Evolutionary conservation across 2,329 filamentous ascomycete species (phyloP).

Genomic region (Aaosphaeria pasadenensis): DNA sequence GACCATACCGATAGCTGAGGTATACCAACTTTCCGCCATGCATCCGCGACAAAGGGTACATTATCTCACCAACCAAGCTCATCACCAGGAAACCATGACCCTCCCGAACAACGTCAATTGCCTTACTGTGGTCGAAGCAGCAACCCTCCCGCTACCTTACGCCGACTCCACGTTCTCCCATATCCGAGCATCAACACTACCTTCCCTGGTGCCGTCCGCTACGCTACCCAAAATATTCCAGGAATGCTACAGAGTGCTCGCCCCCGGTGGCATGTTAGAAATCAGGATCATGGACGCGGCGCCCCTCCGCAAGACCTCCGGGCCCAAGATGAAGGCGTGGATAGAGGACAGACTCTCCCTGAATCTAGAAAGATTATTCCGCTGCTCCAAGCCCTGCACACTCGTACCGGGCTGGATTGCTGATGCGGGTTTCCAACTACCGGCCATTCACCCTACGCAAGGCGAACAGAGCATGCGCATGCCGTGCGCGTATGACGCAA

Average conservation of each 20-base stretch:
- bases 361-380: conserved; percentile 58
- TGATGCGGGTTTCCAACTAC: conserved; percentile 49
- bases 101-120: conserved; percentile 29
- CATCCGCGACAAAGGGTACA: conserved; percentile 35
- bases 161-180: conserved; percentile 29
- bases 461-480: conserved; percentile 21
- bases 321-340: conserved; percentile 59
- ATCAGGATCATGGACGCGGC: conserved; percentile 62
- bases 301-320: conserved; percentile 55
- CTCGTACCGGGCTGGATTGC: conserved; percentile 59
- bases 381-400: conserved; percentile 58
- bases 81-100: conserved; percentile 26
- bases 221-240: conserved; percentile 57
- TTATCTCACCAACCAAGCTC: conserved; percentile 32
- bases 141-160: conserved; percentile 51
- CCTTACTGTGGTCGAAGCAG: conserved; percentile 30
- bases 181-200: conserved; percentile 49
- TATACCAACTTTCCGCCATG: conserved; percentile 45
- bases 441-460: conserved; percentile 6
- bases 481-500: conserved; percentile 26
- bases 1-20: conserved; percentile 36
- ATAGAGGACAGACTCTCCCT: conserved; percentile 59
- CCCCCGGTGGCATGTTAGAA: conserved; percentile 55
- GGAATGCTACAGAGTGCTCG: conserved; percentile 56
- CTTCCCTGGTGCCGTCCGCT: conserved; percentile 54